Base-by-base conservation (phyloP, 345 rosid species). In the Lepidium africanum region DNA sequence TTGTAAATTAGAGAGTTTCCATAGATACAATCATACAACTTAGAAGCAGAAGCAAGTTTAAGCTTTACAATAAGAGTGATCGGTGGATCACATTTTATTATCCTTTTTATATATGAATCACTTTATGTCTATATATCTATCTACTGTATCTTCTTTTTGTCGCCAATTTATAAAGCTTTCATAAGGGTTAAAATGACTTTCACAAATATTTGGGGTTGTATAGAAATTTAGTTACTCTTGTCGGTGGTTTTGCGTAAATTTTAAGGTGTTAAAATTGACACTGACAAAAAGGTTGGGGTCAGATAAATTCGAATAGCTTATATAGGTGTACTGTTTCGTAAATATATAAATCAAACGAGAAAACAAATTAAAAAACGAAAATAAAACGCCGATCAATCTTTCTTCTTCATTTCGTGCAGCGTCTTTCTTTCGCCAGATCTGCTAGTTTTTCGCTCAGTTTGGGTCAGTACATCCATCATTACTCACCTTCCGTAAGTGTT, bases 391-490 rank as follows among this genome's bases (percentile, higher is more conserved):
- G 71, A 73, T 73, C 54, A 54, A 54, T 56, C 36, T n/a, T 47
- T 19, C 71, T 33, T 5, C 67, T 67, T 74, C 63, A 37, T 60
- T 60, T 35, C 60, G 58, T 16, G 25, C 59, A 41, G 39, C 67
- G 42, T 59, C 72, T 23, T 37, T 59, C 72, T 23, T 37, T 38
- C 43, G 41, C 49, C 67, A 65, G 77, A 73, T 73, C 77, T 73
- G 67, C 54, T 62, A 13, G 41, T 33, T 32, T 23, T 19, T 57
- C 56, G 72, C 58, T 52, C 63, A 30, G 8, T 61, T 38, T 10
- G 37, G 65, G 23, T 21, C 23, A 21, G 23, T 21, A 21, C 23
- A 21, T 21, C 23, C 23, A 21, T 21, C 23, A 21, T 21, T 21
- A 21, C 23, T 21, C 23, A 21, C 2, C 23, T n/a, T n/a, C n/a